Base-by-base conservation (phyloP, 2,329 filamentous ascomycete genomes). In the Cladosporium sp. region DNA sequence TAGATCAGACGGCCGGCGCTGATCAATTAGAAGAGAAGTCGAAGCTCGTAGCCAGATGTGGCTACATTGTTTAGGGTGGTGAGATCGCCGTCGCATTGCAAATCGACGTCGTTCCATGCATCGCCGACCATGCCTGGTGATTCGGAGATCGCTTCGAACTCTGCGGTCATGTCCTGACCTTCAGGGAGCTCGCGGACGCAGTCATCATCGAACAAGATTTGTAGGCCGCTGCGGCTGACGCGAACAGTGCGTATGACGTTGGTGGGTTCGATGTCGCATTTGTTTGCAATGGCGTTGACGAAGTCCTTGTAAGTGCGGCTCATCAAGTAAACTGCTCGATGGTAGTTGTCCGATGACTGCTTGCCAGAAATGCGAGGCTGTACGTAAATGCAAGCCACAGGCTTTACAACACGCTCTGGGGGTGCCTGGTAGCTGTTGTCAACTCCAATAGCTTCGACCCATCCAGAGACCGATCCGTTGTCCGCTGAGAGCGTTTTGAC, bases 381-480 rank as follows among this genome's bases (percentile, higher is more conserved):
- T 25, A 97, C 81, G 74, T 96, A 98, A 77, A 98, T 93, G 80
- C 93, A 97, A 58, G 94, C 94, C 49, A 96, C 88, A 70, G 88
- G 87, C 76, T 92, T 96, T 23, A 88, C 82, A 10, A 84, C 81
- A 65, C 85, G 86, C 72, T 96, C 91, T 0, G 85, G 80, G 0
- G 93, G 93, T 53, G 95, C 90, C 65, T 89, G 87, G 75, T 98
- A 99, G 2, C 85, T 86, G 18, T 89, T 82, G 75, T 98, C 95
- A n/a, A 98, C 92, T 34, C 92, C 95, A 8, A 97, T 80, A 0
- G 93, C 92, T 75, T 97, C 93, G 68, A 98, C 95, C 89, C 91
- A 97, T 6, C 91, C 90, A 67, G 87, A 90, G 30, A 93, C 81
- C 26, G 85, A 87, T 11, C 89, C 89, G 39, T 86, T 81, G 25